Evolutionary conservation across 2,329 filamentous ascomycete genomes (phyloP).

Genomic region (Talaromyces sp.): DNA sequence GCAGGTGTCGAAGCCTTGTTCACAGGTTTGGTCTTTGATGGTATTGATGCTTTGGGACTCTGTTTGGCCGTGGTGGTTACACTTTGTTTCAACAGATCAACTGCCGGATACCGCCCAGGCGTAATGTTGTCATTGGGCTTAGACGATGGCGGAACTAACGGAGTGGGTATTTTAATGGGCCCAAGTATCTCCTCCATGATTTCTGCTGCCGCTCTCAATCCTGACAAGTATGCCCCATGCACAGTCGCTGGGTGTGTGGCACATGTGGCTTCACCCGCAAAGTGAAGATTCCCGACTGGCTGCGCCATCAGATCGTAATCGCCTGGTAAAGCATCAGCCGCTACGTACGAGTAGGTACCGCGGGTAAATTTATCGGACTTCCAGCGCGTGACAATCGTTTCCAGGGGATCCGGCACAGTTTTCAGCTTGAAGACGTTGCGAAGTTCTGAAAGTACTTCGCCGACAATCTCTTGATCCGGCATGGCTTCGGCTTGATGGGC

Average conservation of each 20-base stretch:
- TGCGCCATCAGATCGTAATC: conserved; percentile 92
- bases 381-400: conserved; percentile 91
- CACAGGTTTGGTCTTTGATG: not conserved
- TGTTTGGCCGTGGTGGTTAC: not conserved
- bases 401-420: conserved; percentile 70
- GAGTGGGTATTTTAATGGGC: conserved; percentile 70
- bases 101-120: not conserved
- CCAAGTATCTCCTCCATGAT: conserved; percentile 77
- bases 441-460: conserved; percentile 75
- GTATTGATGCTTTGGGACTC: not conserved
- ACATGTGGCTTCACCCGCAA: conserved; percentile 94
- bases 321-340: conserved; percentile 71
- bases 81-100: not conserved
- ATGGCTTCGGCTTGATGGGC: conserved; percentile 81
- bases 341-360: conserved; percentile 93
- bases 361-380: conserved; percentile 84
- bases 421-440: conserved; percentile 65
- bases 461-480: conserved; percentile 69
- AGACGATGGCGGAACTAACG: conserved; percentile 57
- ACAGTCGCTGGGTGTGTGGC: conserved; percentile 95
- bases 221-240: conserved; percentile 92
- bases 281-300: conserved; percentile 80
- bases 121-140: not conserved
- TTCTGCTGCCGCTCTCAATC: conserved; percentile 82
- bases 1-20: not conserved